phyloP scores from a whole-genome alignment of 75 land plant genomes.

The Azolla pinnata region DNA sequence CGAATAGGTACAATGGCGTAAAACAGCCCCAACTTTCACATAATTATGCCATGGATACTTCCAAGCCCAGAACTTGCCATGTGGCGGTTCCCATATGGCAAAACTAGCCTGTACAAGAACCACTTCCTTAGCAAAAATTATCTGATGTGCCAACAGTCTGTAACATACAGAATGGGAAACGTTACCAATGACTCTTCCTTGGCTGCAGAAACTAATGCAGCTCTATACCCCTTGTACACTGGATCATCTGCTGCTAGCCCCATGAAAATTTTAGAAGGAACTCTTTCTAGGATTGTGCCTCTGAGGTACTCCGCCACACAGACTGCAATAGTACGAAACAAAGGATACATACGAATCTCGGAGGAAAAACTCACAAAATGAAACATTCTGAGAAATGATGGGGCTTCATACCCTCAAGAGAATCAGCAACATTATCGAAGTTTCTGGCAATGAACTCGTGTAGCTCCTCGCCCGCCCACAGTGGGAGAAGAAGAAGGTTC shows the following conservation, averaged over 20 bases:
- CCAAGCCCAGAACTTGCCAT: constrained; percentile 47
- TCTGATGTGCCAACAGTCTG: too few species aligned
- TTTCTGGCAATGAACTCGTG: constrained; percentile 55
- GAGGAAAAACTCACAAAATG: background rate
- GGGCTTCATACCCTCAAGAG: constrained; percentile 15
- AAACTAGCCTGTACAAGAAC: constrained; percentile 70
- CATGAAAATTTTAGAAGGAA: constrained; percentile 57
- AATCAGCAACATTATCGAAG: constrained; percentile 45
- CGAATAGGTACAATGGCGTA: constrained; percentile 27
- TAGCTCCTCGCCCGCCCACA: constrained; percentile 89
- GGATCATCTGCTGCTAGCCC: constrained; percentile 60
- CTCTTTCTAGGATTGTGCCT: constrained; percentile 46
- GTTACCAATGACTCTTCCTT: constrained; percentile 57
- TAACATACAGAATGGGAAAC: too few species aligned
- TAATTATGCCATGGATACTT: constrained; percentile 73
- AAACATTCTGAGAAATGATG: background rate
- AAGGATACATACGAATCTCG: too few species aligned
- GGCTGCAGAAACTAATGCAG: constrained; percentile 47
- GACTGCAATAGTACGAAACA: constrained; percentile 22
- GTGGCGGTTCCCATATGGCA: constrained; percentile 88
- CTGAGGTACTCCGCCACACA: constrained; percentile 51
- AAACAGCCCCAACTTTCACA: constrained; percentile 55
- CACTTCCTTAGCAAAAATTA: too few species aligned
- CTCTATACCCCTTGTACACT: constrained; percentile 54
- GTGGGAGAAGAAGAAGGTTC: constrained; percentile 54